Evolutionary conservation across 768 basidiomycete species (phyloP).

Genomic region (Suillus tomentosus): DNA sequence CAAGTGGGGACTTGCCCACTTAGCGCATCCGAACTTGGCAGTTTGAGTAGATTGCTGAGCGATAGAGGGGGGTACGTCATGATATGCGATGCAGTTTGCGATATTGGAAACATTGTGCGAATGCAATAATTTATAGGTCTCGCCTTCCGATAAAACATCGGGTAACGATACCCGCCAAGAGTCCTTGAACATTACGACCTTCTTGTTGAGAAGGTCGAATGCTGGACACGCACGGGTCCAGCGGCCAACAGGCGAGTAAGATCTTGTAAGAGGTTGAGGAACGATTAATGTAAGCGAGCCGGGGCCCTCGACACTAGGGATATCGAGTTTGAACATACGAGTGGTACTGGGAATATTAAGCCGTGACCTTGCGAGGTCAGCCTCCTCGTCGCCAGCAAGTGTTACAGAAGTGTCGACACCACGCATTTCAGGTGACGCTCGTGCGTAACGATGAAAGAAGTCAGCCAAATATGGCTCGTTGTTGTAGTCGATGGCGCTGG

Average conservation of each 20-base stretch:
- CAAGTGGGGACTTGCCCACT: neutral
- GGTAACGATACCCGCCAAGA: constrained; percentile 1
- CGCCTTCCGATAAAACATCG: constrained; percentile 22
- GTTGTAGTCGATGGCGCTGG: constrained; percentile 25
- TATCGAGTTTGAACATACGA: neutral
- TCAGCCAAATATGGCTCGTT: constrained; percentile 11
- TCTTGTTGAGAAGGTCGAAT: neutral
- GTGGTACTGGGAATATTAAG: neutral
- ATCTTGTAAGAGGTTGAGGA: neutral
- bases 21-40: neutral
- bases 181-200: constrained; percentile 2
- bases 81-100: constrained; percentile 13
- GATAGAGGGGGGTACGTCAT: neutral
- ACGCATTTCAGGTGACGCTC: constrained; percentile 12
- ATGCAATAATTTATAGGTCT: constrained; percentile 23
- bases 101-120: constrained; percentile 23
- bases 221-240: neutral
- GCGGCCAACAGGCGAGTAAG: neutral
- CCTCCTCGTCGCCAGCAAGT: neutral
- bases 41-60: neutral
- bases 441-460: constrained; percentile 31
- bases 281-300: neutral
- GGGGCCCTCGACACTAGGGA: neutral
- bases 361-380: constrained; percentile 8
- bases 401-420: constrained; percentile 30